Conservation (phyloP, 1,139 yeast species). For the Taiozyma sp. region DNA sequence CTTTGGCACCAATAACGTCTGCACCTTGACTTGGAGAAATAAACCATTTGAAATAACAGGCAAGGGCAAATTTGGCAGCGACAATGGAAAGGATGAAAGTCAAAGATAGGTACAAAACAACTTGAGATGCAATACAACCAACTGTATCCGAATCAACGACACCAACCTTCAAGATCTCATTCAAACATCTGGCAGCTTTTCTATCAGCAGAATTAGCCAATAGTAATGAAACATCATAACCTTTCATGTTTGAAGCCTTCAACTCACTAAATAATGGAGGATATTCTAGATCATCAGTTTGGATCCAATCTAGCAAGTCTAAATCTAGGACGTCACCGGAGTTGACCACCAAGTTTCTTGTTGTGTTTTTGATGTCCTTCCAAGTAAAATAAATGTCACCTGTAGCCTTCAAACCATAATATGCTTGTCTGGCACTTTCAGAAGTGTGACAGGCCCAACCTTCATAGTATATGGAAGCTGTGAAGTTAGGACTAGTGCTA, state of each 20-base stretch:
- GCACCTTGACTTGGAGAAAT: slow-evolving; percentile 81
- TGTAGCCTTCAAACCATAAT: slow-evolving; percentile 50
- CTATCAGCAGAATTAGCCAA: slow-evolving; percentile 67
- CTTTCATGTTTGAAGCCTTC: slow-evolving; percentile 53
- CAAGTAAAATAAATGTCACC: slow-evolving; percentile 88
- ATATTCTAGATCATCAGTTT: slow-evolving; percentile 58
- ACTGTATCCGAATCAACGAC: slow-evolving; percentile 82
- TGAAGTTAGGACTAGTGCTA: slow-evolving; percentile 54
- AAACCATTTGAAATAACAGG: slow-evolving; percentile 86
- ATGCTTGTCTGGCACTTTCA: slow-evolving; percentile 56
- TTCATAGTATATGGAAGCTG: slow-evolving; percentile 50
- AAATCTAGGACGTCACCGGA: slow-evolving; percentile 86
- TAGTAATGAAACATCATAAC: slow-evolving; percentile 76
- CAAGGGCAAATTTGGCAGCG: slow-evolving; percentile 68
- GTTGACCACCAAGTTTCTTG: slow-evolving; percentile 77
- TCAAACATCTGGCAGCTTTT: slow-evolving; percentile 70
- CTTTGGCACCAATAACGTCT: slow-evolving; percentile 47
- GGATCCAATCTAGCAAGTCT: slow-evolving; percentile 69
- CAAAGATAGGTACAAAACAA: slow-evolving; percentile 75
- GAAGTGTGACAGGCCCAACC: slow-evolving; percentile 96
- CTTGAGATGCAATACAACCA: slow-evolving; percentile 92
- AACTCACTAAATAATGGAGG: slow-evolving; percentile 67
- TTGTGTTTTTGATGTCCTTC: slow-evolving; percentile 72
- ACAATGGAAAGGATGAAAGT: slow-evolving; percentile 82
- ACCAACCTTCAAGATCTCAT: slow-evolving; percentile 89